phyloP scores from a whole-genome alignment of 2,329 filamentous ascomycete species.

The Hypoxylon sp. region DNA sequence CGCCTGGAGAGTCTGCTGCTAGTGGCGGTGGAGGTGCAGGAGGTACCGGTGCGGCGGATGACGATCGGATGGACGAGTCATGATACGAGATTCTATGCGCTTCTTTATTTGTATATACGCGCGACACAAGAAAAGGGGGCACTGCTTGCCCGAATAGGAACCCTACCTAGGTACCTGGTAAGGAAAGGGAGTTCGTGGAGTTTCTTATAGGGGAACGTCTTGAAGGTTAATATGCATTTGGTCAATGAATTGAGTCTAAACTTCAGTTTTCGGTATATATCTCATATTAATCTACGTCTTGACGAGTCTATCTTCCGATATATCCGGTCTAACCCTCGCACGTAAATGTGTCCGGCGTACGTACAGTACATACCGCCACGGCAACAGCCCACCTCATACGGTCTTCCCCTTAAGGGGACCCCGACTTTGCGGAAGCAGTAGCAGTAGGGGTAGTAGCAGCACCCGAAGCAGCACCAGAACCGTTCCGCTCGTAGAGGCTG shows the following conservation, averaged over 20 bases:
- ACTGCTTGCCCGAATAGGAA: constrained; percentile 5
- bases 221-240: background rate
- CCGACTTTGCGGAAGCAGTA: no score
- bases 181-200: constrained; percentile 26
- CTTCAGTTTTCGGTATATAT: no score
- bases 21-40: background rate
- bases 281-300: background rate
- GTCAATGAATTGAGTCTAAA: background rate
- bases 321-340: background rate
- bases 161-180: no score
- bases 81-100: constrained; percentile 23
- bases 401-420: no score
- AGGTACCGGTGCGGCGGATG: constrained; percentile 8
- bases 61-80: constrained; percentile 41
- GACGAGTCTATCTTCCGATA: background rate
- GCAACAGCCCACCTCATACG: background rate
- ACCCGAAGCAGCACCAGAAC: constrained; percentile 20
- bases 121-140: no score
- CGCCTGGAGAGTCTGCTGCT: background rate
- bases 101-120: background rate
- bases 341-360: no score
- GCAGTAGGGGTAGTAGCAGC: constrained; percentile 37
- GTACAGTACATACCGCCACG: background rate
- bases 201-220: constrained; percentile 4
- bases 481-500: constrained; percentile 14